phyloP scores from a whole-genome alignment of 2,329 filamentous ascomycete species.

The Xylariaceae sp. region DNA sequence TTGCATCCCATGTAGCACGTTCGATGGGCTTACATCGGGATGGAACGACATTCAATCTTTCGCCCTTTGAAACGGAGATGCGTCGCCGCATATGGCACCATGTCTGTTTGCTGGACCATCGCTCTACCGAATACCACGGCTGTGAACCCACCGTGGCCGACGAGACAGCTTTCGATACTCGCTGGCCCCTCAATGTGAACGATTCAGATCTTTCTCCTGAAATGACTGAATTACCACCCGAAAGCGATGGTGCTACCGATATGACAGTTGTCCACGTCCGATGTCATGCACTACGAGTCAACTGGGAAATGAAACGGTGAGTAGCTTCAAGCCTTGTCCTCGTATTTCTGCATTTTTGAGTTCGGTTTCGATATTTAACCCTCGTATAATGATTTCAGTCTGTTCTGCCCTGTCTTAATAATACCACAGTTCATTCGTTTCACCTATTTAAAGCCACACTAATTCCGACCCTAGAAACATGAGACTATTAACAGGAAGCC shows the following conservation, averaged over 20 bases:
- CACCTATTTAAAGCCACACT: slow-evolving; percentile 2
- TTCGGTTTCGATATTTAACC: background rate
- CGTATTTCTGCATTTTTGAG: background rate
- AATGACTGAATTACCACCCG: slow-evolving; percentile 40
- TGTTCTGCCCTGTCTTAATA: background rate
- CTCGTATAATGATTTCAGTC: background rate
- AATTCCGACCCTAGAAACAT: slow-evolving; percentile 7
- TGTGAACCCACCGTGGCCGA: slow-evolving; percentile 51
- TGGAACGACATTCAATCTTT: slow-evolving; percentile 53
- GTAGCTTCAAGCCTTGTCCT: background rate
- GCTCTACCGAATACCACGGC: slow-evolving; percentile 57
- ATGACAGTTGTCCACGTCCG: slow-evolving; percentile 50
- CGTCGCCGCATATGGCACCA: slow-evolving; percentile 60
- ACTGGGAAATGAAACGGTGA: slow-evolving; percentile 22
- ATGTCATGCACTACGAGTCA: slow-evolving; percentile 47
- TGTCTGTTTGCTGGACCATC: slow-evolving; percentile 54
- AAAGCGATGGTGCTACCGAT: slow-evolving; percentile 50
- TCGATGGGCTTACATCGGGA: slow-evolving; percentile 58
- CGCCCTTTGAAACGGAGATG: slow-evolving; percentile 58
- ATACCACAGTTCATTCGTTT: too few species aligned
- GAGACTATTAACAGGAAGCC: background rate
- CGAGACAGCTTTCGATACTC: slow-evolving; percentile 51
- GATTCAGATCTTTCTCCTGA: slow-evolving; percentile 56
- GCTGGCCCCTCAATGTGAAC: slow-evolving; percentile 58
- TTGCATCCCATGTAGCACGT: slow-evolving; percentile 42